Base-by-base conservation (phyloP, 805 yeast genomes). In the Sugiyamaella americana region DNA sequence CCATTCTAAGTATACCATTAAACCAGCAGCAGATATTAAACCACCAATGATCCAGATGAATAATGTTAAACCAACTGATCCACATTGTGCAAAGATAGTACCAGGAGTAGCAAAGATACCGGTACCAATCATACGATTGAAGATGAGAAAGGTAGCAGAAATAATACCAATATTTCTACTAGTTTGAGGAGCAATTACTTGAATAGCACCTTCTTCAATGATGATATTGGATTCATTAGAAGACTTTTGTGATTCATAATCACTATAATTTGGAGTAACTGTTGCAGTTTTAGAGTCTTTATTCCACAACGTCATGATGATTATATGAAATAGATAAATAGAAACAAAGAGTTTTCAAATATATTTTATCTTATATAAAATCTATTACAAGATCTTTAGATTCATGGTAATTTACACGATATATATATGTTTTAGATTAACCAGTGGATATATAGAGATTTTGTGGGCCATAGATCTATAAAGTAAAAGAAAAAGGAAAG, bases 1-100 rank as follows among this genome's bases (percentile, higher is more conserved):
- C 62, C 83, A 82, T 60, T 84, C 93, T 79, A 84, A 78, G 63
- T 84, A 85, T 2, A 82, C 87, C 58, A 78, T 73, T 55, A 82
- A 63, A 30, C 84, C 84, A 29, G 79, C 63, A 6, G 75, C 65
- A 3, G 91, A 84, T 53, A 84, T 84, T 30, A 81, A 52, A 5
- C 86, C 74, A 40, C 94, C 94, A 13, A 79, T 79, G 22, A 76
- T 76, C 91, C 93, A 85, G 63, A 85, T 70, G 53, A 85, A 69
- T 48, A 85, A 66, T 2, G 87, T 66, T 24, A 84, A 65, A 19
- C 94, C 94, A 5, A 84, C 84, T 16, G 87, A 80, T 1, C 89
- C 89, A 16, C 80, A 64, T 39, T 71, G 55, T 1, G 62, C 52
- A 52, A 73, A 71, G 48, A 83, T 73, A 1, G 78, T 69, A 2